Conservation (phyloP, 2,329 filamentous ascomycete species). For the Scytalidium lignicola region DNA sequence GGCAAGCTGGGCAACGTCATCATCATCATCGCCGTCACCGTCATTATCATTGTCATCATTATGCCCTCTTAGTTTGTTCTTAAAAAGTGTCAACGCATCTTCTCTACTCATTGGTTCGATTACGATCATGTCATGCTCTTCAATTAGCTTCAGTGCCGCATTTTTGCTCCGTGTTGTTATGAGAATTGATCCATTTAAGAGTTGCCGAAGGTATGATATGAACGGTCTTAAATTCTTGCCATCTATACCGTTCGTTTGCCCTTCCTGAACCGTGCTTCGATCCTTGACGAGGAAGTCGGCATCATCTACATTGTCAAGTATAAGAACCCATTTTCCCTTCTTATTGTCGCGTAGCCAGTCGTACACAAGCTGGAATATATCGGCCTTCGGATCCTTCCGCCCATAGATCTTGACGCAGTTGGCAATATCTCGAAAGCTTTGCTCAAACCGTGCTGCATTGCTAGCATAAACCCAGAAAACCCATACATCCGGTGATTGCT, state of each 20-base stretch:
- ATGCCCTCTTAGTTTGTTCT: slow-evolving; percentile 19
- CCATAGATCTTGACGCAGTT: slow-evolving; percentile 25
- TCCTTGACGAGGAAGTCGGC: slow-evolving; percentile 14
- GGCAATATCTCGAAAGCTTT: slow-evolving; percentile 31
- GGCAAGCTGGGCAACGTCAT: slow-evolving; percentile 12
- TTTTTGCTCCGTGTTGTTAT: slow-evolving; percentile 20
- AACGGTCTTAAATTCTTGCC: slow-evolving; percentile 9
- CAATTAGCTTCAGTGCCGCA: slow-evolving; percentile 15
- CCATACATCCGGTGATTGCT: slow-evolving; percentile 22
- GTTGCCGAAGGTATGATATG: slow-evolving; percentile 15
- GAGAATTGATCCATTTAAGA: slow-evolving; percentile 16
- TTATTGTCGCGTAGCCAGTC: slow-evolving; percentile 23
- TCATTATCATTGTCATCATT: slow-evolving; percentile 4
- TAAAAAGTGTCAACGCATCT: slow-evolving; percentile 27
- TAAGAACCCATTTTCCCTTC: slow-evolving; percentile 27
- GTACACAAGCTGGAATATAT: slow-evolving; percentile 28
- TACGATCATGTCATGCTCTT: slow-evolving; percentile 17
- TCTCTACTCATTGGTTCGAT: slow-evolving; percentile 24
- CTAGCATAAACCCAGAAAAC: slow-evolving; percentile 35
- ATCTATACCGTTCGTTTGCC: slow-evolving; percentile 8
- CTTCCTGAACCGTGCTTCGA: slow-evolving; percentile 7
- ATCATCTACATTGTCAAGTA: slow-evolving; percentile 35
- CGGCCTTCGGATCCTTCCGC: slow-evolving; percentile 23
- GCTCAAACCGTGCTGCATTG: slow-evolving; percentile 28
- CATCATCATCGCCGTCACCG: slow-evolving; percentile 5